phyloP scores from a whole-genome alignment of 202 grass and related monocot genomes.

The Carex arenaria region DNA sequence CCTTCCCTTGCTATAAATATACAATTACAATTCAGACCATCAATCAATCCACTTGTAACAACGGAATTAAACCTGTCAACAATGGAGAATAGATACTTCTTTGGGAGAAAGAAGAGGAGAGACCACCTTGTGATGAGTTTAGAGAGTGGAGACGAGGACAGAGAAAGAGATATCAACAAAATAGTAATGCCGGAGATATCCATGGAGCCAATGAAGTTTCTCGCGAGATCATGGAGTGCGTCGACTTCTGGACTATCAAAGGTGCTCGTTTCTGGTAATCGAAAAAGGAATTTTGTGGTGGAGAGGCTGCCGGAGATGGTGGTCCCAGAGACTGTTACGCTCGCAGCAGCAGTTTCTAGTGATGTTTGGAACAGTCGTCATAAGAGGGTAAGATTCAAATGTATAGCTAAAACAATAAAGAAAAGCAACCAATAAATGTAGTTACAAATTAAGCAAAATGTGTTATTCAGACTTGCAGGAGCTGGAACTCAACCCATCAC shows the following conservation, averaged over 20 bases:
- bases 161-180: background rate
- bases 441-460: no score
- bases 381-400: conserved; percentile 38
- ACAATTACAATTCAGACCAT: background rate
- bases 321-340: conserved; percentile 58
- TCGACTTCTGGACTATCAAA: conserved; percentile 82
- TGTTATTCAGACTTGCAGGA: conserved; percentile 37
- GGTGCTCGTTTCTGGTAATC: conserved; percentile 44
- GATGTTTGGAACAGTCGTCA: conserved; percentile 25
- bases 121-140: conserved; percentile 36
- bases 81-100: conserved; percentile 58
- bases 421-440: no score
- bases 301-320: conserved; percentile 72
- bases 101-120: conserved; percentile 50
- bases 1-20: conserved; percentile 14
- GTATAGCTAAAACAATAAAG: no score
- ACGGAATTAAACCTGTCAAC: background rate
- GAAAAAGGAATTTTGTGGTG: conserved; percentile 80
- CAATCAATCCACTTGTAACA: background rate
- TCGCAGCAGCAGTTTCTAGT: conserved; percentile 43
- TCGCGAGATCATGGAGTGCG: conserved; percentile 78
- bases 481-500: conserved; percentile 42
- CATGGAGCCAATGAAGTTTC: conserved; percentile 87
- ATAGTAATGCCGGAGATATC: conserved; percentile 52
- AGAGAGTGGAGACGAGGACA: background rate